Evolutionary conservation across 495 filamentous ascomycete species (phyloP), one percentile per base, ranked within the genome.

Genomic region (Usnea hakonensis): DNA sequence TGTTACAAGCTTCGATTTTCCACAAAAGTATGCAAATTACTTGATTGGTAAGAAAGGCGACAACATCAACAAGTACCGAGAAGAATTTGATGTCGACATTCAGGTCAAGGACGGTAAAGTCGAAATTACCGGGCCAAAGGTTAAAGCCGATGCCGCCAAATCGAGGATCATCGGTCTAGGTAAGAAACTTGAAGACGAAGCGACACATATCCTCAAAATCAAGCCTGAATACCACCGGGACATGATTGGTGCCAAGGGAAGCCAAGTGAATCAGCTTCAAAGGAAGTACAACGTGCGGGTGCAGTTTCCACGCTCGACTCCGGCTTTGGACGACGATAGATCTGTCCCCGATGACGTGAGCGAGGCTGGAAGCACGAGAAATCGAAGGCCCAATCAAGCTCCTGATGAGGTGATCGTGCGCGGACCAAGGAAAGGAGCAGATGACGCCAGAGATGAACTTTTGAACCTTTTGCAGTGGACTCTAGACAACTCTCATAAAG

Each of bases 61-160:
- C 75, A 93, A 93, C 73, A 94, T 97, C 75, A 90, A 90, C 64
- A 92, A 95, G 70, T 79, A 96, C n/a, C 88, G 91, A 21, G 94
- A 97, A 37, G 90, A 94, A 71, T 95, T 95, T 67, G 95, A 97
- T 71, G 95, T 99, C 37, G 94, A 97, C 50, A 97, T 99, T 67
- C 89, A 95, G 70, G 84, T 97, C 38, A 79, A 84, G 62, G 83
- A 87, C 54, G 85, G 85, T 66, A 86, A 84, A 74, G 83, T 87
- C 37, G 84, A 86, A 64, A 78, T 88, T 68, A 87, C 87, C 72
- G 85, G 85, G n/a, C 85, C 85, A 16, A 81, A 84, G 73, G 84
- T 83, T 28, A 89, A 95, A 77, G 90, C 91, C 10, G 90, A 96
- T 70, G 87, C 85, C 32, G 88, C 89, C 64, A 91, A 85, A 71